Conservation (phyloP, 1,139 yeast genomes). For the Yamadazyma oceani region DNA sequence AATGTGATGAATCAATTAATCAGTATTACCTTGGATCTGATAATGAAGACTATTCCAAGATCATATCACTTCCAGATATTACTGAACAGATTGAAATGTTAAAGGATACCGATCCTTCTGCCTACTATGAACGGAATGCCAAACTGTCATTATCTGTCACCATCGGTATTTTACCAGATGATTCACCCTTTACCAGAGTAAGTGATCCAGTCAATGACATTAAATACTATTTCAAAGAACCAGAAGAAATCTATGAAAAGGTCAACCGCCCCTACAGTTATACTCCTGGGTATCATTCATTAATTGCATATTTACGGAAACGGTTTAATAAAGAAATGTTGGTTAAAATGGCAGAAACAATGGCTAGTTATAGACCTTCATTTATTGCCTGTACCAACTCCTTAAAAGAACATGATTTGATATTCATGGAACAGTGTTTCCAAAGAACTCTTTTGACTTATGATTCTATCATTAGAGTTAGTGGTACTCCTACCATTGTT, state of each 20-base stretch:
- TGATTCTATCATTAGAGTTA: conserved; percentile 75
- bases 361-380: conserved; percentile 88
- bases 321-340: conserved; percentile 71
- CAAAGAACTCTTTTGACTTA: conserved; percentile 89
- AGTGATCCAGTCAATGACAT: conserved; percentile 18
- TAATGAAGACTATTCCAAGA: conserved; percentile 27
- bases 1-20: conserved; percentile 52
- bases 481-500: conserved; percentile 92
- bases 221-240: conserved; percentile 50
- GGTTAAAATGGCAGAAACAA: conserved; percentile 80
- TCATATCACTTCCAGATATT: conserved; percentile 54
- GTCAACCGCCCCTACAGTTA: conserved; percentile 79
- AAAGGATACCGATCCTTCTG: conserved; percentile 40
- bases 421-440: conserved; percentile 95
- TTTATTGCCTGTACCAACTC: conserved; percentile 92
- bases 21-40: conserved; percentile 58
- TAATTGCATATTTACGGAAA: conserved; percentile 69
- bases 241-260: conserved; percentile 77
- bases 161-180: conserved; percentile 49
- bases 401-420: conserved; percentile 83
- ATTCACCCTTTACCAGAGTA: conserved; percentile 25
- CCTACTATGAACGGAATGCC: conserved; percentile 39
- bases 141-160: conserved; percentile 54
- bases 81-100: conserved; percentile 49
- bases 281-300: conserved; percentile 85